Evolutionary conservation across 2,329 filamentous ascomycete species (phyloP), one percentile per base, ranked within the genome.

Genomic region (Diplodia sapinea): DNA sequence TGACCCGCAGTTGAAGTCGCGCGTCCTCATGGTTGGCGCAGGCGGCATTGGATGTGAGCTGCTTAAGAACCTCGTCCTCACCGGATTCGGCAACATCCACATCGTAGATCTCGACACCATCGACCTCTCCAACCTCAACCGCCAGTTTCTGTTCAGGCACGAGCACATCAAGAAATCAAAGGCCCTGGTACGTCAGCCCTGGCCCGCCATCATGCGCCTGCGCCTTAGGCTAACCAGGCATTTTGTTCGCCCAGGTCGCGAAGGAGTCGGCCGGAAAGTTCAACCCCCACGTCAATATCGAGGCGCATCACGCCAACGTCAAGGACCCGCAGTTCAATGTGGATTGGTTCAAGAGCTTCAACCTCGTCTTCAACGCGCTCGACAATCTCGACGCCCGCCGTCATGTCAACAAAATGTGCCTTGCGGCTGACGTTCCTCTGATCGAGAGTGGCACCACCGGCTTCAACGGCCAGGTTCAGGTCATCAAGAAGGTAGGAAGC

Each of bases 141-240:
- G 95, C 66, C 95, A 99, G 79, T 99, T 99, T 75, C 88, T 99
- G 57, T 99, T 99, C 79, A 88, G 94, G 69, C 91, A 94, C 74
- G 94, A 98, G 78, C 95, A 99, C 76, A 98, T 99, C 80, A 98
- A 97, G 80, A 97, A 97, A 79, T 88, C 94, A 1, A 99, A 99
- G 78, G 94, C 95, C 63, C 81, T 96, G 81, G 94, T 95, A 84
- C 71, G 88, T 81, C 56, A 2, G 64, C 12, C n/a, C n/a, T 26
- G 3, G 4, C 12, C 33, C 4, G 12, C 8, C 69, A 54, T 43
- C 43, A 5, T 7, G 4, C 26, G 5, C 29, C n/a, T 23, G 38
- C 12, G 9, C 12, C 12, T 17, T 7, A 9, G 38, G 55, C 64
- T 50, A 33, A 61, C 36, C 62, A 68, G 63, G 23, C 56, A n/a